Percentiles rank a stretch among this genome's conserved stretches.
These are phyloP conservation scores for Trapa bicornis DNA, from an alignment of 345 rosid genomes.

Conservation along the genomic window DNA sequence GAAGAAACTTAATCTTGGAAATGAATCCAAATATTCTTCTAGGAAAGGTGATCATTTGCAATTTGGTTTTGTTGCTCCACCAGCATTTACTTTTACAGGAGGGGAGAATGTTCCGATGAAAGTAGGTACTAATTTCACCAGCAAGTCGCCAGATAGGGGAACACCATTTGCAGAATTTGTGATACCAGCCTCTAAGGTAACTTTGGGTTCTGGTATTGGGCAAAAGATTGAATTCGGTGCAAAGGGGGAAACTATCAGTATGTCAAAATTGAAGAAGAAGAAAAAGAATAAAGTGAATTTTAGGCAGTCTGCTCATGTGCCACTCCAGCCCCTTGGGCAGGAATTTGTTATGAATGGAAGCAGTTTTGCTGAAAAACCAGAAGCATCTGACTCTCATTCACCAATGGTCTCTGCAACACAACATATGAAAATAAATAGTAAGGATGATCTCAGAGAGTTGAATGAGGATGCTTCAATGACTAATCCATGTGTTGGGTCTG, in stretches of 20 bases:
- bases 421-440: conserved; percentile 51
- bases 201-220: conserved; percentile 28
- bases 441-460: conserved; percentile 19
- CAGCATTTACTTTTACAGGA: conserved; percentile 14
- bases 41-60: conserved; percentile 17
- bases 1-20: conserved; percentile 40
- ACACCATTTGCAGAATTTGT: conserved; percentile 39
- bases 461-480: conserved; percentile 24
- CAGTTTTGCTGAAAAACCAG: conserved; percentile 30
- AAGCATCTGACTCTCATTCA: conserved; percentile 52
- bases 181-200: conserved; percentile 36
- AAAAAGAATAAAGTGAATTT: conserved; percentile 43
- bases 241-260: conserved; percentile 33
- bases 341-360: conserved; percentile 38
- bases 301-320: conserved; percentile 47
- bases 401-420: conserved; percentile 71
- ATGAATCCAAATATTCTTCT: conserved; percentile 19
- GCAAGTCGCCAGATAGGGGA: conserved; percentile 20
- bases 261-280: conserved; percentile 39
- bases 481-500: conserved; percentile 30
- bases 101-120: conserved; percentile 14
- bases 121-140: conserved; percentile 22
- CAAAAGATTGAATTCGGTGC: conserved; percentile 48
- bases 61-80: conserved; percentile 16
- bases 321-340: conserved; percentile 28